These are phyloP conservation scores for Phytophthora pseudosyringae DNA, from an alignment of 352 stramenopile genomes.

Conservation along the genomic window DNA sequence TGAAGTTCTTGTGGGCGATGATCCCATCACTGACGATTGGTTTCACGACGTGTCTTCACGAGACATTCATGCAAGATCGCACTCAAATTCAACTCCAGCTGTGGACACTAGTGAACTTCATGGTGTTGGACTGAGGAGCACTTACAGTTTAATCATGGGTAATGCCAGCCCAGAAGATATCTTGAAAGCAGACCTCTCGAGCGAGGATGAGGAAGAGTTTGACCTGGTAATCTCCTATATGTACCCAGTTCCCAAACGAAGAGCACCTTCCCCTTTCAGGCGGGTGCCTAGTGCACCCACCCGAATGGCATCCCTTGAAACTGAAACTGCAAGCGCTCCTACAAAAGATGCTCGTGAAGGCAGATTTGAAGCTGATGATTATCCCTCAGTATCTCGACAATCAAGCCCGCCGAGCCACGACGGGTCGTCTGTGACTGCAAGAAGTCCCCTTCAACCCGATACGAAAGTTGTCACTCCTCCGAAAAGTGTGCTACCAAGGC, in stretches of 20 bases:
- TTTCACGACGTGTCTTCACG: slow-evolving; percentile 34
- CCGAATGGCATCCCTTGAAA: no score
- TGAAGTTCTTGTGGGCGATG: slow-evolving; percentile 45
- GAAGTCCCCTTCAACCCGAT: slow-evolving; percentile 1
- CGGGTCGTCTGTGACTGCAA: slow-evolving; percentile 4
- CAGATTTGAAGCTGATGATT: no score
- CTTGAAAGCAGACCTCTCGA: slow-evolving; percentile 34
- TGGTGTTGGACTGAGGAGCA: slow-evolving; percentile 8
- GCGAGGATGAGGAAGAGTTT: slow-evolving; percentile 37
- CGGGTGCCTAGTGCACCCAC: no score
- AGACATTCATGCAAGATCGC: background rate
- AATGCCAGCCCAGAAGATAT: slow-evolving; percentile 38
- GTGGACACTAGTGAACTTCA: slow-evolving; percentile 14
- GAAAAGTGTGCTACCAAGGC: no score
- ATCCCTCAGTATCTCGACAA: no score
- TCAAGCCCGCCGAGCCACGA: slow-evolving; percentile 1
- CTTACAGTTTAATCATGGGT: slow-evolving; percentile 47
- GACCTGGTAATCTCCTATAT: slow-evolving; percentile 36
- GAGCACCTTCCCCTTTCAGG: slow-evolving; percentile 10
- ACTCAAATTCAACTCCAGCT: background rate
- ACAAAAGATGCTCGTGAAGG: no score
- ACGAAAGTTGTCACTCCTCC: no score
- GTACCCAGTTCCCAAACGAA: slow-evolving; percentile 32
- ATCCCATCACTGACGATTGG: slow-evolving; percentile 51
- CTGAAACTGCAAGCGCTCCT: no score